A percentile compares a stretch with the other conserved stretches of the same genome.
Evolutionary conservation across 495 filamentous ascomycete species (phyloP).

Genomic region (Penicillium steckii): DNA sequence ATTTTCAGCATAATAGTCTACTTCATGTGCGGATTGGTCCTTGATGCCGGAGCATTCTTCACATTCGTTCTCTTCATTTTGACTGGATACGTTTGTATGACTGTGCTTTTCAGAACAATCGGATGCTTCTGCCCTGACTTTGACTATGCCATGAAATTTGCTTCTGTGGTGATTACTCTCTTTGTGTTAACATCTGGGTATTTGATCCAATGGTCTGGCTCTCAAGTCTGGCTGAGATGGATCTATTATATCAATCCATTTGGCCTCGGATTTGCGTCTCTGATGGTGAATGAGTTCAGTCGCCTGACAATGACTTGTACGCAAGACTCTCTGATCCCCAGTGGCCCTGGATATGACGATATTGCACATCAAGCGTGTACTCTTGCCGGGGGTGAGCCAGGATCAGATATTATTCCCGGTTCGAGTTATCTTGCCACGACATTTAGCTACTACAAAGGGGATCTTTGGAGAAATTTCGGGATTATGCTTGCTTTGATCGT

Average conservation of each 20-base stretch:
- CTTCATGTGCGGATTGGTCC: constrained; percentile 70
- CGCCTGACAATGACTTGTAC: constrained; percentile 62
- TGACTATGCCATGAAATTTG: constrained; percentile 82
- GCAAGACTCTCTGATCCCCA: constrained; percentile 61
- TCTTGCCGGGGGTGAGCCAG: constrained; percentile 63
- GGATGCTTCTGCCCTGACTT: constrained; percentile 80
- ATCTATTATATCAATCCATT: constrained; percentile 80
- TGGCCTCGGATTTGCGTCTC: constrained; percentile 65
- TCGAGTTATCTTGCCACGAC: constrained; percentile 58
- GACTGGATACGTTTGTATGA: constrained; percentile 72
- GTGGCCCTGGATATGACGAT: constrained; percentile 60
- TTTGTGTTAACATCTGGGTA: constrained; percentile 80
- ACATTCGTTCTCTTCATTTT: constrained; percentile 72
- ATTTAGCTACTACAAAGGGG: constrained; percentile 58
- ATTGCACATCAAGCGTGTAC: constrained; percentile 75
- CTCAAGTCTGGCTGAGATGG: constrained; percentile 76
- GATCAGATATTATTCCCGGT: constrained; percentile 57
- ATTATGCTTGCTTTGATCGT: constrained; percentile 68
- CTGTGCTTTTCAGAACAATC: constrained; percentile 75
- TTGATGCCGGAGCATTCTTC: constrained; percentile 73
- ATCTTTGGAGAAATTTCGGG: constrained; percentile 76
- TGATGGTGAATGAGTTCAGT: constrained; percentile 86
- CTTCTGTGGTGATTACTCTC: constrained; percentile 70
- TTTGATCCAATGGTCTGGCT: constrained; percentile 67
- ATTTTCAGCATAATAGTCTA: constrained; percentile 76